These are phyloP conservation scores for Bipolaris victoriae DNA, from an alignment of 2,329 filamentous ascomycete genomes.

Conservation along the genomic window DNA sequence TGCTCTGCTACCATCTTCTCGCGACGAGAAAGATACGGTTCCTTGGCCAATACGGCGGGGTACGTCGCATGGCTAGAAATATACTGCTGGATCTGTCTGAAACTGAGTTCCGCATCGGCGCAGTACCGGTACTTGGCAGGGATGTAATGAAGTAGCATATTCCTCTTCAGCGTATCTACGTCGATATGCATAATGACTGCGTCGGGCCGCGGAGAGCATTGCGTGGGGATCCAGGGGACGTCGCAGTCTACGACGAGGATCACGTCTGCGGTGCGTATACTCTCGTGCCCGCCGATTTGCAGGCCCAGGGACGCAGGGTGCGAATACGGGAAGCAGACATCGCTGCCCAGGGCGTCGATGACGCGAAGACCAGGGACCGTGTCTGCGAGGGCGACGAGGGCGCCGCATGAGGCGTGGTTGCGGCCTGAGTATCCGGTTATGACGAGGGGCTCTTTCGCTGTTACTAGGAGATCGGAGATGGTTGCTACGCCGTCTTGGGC, in stretches of 20 bases:
- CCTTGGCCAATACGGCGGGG: not conserved
- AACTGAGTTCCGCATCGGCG: constrained; percentile 55
- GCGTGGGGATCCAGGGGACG: constrained; percentile 90
- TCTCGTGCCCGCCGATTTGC: constrained; percentile 74
- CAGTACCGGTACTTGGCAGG: constrained; percentile 60
- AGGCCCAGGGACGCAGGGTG: constrained; percentile 68
- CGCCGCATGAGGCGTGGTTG: constrained; percentile 66
- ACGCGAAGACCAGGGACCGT: constrained; percentile 72
- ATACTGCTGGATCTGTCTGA: constrained; percentile 35
- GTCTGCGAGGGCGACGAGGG: constrained; percentile 71
- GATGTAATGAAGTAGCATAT: constrained; percentile 65
- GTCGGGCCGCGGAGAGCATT: constrained; percentile 62
- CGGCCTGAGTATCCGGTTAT: constrained; percentile 75
- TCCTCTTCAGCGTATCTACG: constrained; percentile 68
- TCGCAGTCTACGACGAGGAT: constrained; percentile 89
- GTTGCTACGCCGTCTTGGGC: constrained; percentile 57
- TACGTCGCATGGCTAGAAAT: not conserved
- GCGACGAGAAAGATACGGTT: not conserved
- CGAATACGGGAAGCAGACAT: constrained; percentile 73
- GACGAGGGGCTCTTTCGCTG: constrained; percentile 71
- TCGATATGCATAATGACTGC: constrained; percentile 70
- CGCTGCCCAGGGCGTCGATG: constrained; percentile 76
- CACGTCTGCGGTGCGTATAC: constrained; percentile 77
- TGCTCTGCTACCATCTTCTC: not conserved
- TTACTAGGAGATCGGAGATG: constrained; percentile 68